phyloP scores from a whole-genome alignment of 768 basidiomycete species.

The Lactarius deliciosus region DNA sequence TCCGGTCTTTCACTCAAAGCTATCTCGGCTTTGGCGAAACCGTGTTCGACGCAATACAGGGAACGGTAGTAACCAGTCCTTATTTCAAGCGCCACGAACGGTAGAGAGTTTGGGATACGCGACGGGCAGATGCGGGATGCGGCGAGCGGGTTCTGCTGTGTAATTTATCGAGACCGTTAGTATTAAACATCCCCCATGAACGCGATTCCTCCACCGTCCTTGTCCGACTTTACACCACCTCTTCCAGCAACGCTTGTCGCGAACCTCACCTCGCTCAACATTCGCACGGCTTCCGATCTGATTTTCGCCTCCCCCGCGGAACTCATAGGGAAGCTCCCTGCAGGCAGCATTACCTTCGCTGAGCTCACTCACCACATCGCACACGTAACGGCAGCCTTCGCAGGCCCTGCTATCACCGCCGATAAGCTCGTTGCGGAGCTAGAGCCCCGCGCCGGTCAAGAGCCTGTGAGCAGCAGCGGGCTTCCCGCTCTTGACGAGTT shows the following conservation, averaged over 20 bases:
- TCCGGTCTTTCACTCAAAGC: slow-evolving; percentile 72
- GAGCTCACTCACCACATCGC: slow-evolving; percentile 23
- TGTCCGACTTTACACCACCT: slow-evolving; percentile 18
- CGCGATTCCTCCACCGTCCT: not conserved
- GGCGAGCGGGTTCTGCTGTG: slow-evolving; percentile 1
- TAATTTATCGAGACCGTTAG: slow-evolving; percentile 3
- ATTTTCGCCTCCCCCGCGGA: slow-evolving; percentile 17
- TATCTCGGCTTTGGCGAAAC: slow-evolving; percentile 88
- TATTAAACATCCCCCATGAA: slow-evolving; percentile 16
- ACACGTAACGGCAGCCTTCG: slow-evolving; percentile 18
- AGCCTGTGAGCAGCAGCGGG: slow-evolving; percentile 37
- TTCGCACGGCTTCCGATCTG: slow-evolving; percentile 21
- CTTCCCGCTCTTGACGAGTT: slow-evolving; percentile 52
- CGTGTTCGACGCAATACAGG: slow-evolving; percentile 82
- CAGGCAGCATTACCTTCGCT: slow-evolving; percentile 21
- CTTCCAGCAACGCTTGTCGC: slow-evolving; percentile 21
- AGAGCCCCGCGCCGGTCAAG: slow-evolving; percentile 32
- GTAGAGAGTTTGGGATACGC: slow-evolving; percentile 24
- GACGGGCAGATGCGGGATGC: not conserved
- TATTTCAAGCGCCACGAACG: slow-evolving; percentile 68
- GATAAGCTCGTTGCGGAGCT: slow-evolving; percentile 34
- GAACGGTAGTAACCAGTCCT: slow-evolving; percentile 78
- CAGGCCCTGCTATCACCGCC: slow-evolving; percentile 32
- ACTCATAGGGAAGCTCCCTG: slow-evolving; percentile 21
- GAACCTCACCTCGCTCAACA: slow-evolving; percentile 24